phyloP scores from a whole-genome alignment of 306 rosid species.

The Vigna hirtella region DNA sequence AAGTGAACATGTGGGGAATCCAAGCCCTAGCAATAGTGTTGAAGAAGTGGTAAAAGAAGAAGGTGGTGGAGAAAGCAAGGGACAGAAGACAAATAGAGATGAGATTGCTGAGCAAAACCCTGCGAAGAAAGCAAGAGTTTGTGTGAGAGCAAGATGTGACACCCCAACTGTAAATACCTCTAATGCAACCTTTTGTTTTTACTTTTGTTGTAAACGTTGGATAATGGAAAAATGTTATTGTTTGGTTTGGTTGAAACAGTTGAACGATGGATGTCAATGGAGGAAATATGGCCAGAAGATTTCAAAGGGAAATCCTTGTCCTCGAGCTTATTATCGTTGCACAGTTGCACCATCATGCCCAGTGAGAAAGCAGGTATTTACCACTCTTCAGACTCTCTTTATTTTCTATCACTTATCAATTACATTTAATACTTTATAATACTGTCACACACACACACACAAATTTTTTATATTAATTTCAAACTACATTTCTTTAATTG shows the following conservation, averaged over 20 bases:
- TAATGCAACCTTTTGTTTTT: neutral
- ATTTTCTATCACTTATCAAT: no score
- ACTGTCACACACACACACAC: no score
- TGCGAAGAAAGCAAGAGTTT: constrained; percentile 77
- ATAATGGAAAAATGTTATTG: neutral
- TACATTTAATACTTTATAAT: no score
- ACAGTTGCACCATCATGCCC: constrained; percentile 79
- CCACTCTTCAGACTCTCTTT: no score
- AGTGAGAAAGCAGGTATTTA: constrained; percentile 72
- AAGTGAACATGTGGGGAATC: constrained; percentile 35
- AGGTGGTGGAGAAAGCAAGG: constrained; percentile 48
- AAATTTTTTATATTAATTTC: no score
- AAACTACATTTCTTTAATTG: no score
- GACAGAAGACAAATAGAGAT: constrained; percentile 48
- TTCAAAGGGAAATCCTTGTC: constrained; percentile 92
- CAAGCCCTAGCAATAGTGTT: constrained; percentile 53
- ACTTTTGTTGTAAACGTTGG: neutral
- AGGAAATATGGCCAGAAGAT: constrained; percentile 91
- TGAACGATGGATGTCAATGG: constrained; percentile 96
- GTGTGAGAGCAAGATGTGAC: constrained; percentile 76
- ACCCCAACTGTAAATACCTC: constrained; percentile 69
- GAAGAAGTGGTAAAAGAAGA: constrained; percentile 65
- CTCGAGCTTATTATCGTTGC: constrained; percentile 92
- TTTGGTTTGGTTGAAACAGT: constrained; percentile 41
- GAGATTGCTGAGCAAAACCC: constrained; percentile 47